Percentiles rank a stretch among this genome's conserved stretches.
phyloP scores from a whole-genome alignment of 208 protist species.

The Trichomonas vaginalis region DNA sequence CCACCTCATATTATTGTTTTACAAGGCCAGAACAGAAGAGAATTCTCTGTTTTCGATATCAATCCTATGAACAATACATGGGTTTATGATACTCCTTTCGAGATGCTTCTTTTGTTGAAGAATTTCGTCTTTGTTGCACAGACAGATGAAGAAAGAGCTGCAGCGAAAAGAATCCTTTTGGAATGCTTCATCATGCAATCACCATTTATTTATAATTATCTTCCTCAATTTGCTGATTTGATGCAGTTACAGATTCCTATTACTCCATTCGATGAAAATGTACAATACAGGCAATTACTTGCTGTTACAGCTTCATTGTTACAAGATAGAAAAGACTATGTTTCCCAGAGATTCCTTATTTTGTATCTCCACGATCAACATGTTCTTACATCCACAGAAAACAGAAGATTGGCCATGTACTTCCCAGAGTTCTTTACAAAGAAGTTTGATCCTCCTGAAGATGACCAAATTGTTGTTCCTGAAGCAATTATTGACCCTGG shows the following conservation, averaged over 20 bases:
- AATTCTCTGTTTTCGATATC: neutral
- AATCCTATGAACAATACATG: conserved; percentile 4
- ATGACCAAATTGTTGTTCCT: neutral
- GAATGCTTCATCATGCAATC: neutral
- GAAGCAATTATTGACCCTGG: neutral
- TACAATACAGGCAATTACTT: neutral
- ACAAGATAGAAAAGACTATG: neutral
- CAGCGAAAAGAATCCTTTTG: neutral
- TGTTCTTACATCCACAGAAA: neutral
- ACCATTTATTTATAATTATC: neutral
- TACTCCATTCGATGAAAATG: neutral
- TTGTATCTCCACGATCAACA: neutral
- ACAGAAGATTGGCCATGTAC: neutral
- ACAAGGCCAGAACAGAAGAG: neutral
- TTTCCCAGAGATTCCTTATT: neutral
- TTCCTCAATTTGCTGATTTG: neutral
- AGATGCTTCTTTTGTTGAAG: neutral
- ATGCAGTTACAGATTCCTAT: neutral
- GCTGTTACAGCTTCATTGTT: neutral
- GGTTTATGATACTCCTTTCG: neutral
- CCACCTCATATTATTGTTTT: neutral
- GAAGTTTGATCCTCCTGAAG: neutral
- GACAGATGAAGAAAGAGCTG: neutral
- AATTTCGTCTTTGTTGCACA: neutral
- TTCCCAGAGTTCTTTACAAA: conserved; percentile 5